These are phyloP conservation scores for Microdochium trichocladiopsis DNA, from an alignment of 2,329 filamentous ascomycete genomes.

Conservation along the genomic window DNA sequence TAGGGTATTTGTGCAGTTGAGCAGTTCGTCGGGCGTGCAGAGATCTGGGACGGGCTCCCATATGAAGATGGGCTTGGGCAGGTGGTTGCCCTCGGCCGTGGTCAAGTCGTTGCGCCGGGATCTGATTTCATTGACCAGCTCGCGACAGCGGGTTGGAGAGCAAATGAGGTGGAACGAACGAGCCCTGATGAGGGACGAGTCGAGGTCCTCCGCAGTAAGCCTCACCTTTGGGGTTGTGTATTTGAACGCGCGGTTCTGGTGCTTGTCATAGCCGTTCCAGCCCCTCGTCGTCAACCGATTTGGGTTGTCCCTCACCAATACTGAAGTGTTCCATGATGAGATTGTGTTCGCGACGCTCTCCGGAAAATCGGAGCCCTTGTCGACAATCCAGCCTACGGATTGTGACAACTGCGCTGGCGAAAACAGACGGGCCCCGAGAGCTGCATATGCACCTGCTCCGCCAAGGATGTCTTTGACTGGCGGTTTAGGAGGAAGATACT, in stretches of 20 bases:
- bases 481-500: slow-evolving; percentile 65
- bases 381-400: slow-evolving; percentile 82
- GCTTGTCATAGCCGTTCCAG: slow-evolving; percentile 82
- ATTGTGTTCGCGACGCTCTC: slow-evolving; percentile 55
- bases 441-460: slow-evolving; percentile 80
- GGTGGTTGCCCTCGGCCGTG: slow-evolving; percentile 12
- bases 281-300: slow-evolving; percentile 75
- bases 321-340: slow-evolving; percentile 68
- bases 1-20: slow-evolving; percentile 57
- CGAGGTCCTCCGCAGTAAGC: slow-evolving; percentile 66
- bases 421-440: slow-evolving; percentile 82
- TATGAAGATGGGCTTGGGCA: slow-evolving; percentile 63
- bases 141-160: slow-evolving; percentile 67
- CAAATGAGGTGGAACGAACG: slow-evolving; percentile 86
- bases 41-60: slow-evolving; percentile 95
- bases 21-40: slow-evolving; percentile 63
- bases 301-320: slow-evolving; percentile 58
- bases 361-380: slow-evolving; percentile 85
- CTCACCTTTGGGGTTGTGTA: slow-evolving; percentile 84
- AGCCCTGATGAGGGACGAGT: slow-evolving; percentile 57
- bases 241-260: slow-evolving; percentile 68
- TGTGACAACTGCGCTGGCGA: slow-evolving; percentile 61
- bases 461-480: slow-evolving; percentile 73
- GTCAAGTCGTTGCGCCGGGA: slow-evolving; percentile 39
- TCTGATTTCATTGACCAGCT: slow-evolving; percentile 66